Evolutionary conservation across 768 basidiomycete genomes (phyloP).

Genomic region (Russula earlei): DNA sequence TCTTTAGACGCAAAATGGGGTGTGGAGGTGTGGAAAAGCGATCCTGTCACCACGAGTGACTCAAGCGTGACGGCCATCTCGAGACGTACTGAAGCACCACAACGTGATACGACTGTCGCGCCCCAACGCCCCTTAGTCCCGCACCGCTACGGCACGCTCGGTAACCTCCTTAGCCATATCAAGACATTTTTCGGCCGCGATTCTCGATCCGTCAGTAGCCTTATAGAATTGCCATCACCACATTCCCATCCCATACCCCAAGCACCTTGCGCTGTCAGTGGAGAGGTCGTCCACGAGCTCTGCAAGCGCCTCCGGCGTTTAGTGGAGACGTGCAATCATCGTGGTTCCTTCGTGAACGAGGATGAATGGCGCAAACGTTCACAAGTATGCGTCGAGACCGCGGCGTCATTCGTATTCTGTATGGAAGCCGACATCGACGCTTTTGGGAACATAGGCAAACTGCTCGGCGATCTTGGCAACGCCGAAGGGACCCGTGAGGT

Average conservation of each 20-base stretch:
- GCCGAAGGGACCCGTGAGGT: neutral
- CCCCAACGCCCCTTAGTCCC: too few species aligned
- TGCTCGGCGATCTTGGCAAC: constrained; percentile 5
- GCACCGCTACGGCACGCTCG: too few species aligned
- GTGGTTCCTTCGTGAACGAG: neutral
- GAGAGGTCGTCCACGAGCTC: neutral
- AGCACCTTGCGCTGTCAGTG: neutral
- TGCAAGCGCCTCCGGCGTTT: neutral
- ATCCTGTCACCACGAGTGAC: neutral
- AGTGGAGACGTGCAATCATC: neutral
- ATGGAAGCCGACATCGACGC: neutral
- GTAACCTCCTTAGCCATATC: too few species aligned
- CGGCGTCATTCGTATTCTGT: constrained; percentile 6
- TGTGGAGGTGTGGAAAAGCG: neutral
- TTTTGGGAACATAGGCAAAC: constrained; percentile 7
- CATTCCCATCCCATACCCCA: neutral
- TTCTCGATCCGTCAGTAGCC: too few species aligned
- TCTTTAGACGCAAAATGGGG: constrained; percentile 8
- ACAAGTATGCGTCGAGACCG: constrained; percentile 9
- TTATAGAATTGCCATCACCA: too few species aligned
- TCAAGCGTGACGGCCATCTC: neutral
- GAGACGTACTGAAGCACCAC: too few species aligned
- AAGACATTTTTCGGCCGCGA: too few species aligned
- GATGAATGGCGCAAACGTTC: constrained; percentile 1
- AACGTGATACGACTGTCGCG: too few species aligned